A percentile compares a stretch with the other conserved stretches of the same genome.
Evolutionary conservation across 306 rosid genomes (phyloP).

Genomic region (Macrotyloma uniflorum): DNA sequence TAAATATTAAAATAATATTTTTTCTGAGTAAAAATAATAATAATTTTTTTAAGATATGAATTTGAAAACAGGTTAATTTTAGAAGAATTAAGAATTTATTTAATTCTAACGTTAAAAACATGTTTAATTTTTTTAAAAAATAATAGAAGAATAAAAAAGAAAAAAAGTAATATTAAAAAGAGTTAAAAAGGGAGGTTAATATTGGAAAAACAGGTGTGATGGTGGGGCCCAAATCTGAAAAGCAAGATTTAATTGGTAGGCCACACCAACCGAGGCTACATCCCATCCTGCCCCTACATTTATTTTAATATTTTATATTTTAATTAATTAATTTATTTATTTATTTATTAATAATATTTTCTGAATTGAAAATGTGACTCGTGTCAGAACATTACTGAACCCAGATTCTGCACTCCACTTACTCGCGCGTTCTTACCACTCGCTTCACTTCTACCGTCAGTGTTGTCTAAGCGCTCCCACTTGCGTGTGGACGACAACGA

Average conservation of each 20-base stretch:
- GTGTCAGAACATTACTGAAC: neutral
- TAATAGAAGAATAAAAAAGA: too few species aligned
- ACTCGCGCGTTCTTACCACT: neutral
- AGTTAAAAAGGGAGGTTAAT: neutral
- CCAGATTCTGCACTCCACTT: neutral
- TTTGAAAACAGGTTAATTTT: too few species aligned
- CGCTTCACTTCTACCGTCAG: neutral
- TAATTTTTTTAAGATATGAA: too few species aligned
- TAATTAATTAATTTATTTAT: neutral
- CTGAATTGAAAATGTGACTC: neutral
- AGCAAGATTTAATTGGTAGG: conserved; percentile 32
- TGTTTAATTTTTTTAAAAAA: too few species aligned
- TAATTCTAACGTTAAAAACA: too few species aligned
- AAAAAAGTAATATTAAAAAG: too few species aligned
- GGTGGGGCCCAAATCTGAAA: conserved; percentile 10
- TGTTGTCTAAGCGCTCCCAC: neutral
- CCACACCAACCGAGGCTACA: conserved; percentile 22
- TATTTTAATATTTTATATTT: neutral
- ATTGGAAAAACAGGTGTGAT: neutral
- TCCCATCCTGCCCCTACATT: neutral
- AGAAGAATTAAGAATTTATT: too few species aligned
- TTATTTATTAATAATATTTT: neutral
- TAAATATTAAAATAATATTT: too few species aligned
- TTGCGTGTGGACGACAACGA: conserved; percentile 21
- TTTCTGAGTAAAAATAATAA: too few species aligned